Evolutionary conservation across 2,329 filamentous ascomycete species (phyloP).

Genomic region (Botrytis fabae): DNA sequence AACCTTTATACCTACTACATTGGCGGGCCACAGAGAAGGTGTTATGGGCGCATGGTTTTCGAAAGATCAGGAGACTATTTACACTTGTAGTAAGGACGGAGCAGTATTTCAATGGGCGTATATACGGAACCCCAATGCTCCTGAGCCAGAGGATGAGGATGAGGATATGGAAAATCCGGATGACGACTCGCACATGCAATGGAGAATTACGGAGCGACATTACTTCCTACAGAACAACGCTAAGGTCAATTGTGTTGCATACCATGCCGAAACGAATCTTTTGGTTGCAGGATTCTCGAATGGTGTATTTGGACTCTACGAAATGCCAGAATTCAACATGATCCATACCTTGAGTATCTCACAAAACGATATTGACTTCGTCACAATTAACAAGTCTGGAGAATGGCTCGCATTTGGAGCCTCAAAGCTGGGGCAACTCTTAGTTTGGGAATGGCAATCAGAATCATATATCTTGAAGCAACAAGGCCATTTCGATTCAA

Average conservation of each 20-base stretch:
- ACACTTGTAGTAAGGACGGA: slow-evolving; percentile 96
- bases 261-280: slow-evolving; percentile 83
- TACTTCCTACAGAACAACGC: slow-evolving; percentile 93
- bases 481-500: slow-evolving; percentile 93
- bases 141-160: slow-evolving; percentile 46
- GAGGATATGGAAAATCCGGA: slow-evolving; percentile 62
- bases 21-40: slow-evolving; percentile 87
- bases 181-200: slow-evolving; percentile 69
- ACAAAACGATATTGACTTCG: slow-evolving; percentile 92
- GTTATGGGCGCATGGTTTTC: slow-evolving; percentile 98
- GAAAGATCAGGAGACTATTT: slow-evolving; percentile 90
- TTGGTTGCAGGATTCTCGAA: slow-evolving; percentile 96
- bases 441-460: slow-evolving; percentile 99
- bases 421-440: slow-evolving; percentile 89
- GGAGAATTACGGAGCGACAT: slow-evolving; percentile 87
- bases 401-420: slow-evolving; percentile 98
- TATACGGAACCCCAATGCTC: slow-evolving; percentile 57
- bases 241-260: slow-evolving; percentile 85
- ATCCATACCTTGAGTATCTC: slow-evolving; percentile 94
- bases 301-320: slow-evolving; percentile 89
- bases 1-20: slow-evolving; percentile 83
- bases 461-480: slow-evolving; percentile 99
- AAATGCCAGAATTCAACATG: slow-evolving; percentile 92
- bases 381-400: slow-evolving; percentile 89
- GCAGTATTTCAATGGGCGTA: slow-evolving; percentile 95